Conservation (phyloP, 1,284 basidiomycete genomes). For the Irpex lacteus region DNA sequence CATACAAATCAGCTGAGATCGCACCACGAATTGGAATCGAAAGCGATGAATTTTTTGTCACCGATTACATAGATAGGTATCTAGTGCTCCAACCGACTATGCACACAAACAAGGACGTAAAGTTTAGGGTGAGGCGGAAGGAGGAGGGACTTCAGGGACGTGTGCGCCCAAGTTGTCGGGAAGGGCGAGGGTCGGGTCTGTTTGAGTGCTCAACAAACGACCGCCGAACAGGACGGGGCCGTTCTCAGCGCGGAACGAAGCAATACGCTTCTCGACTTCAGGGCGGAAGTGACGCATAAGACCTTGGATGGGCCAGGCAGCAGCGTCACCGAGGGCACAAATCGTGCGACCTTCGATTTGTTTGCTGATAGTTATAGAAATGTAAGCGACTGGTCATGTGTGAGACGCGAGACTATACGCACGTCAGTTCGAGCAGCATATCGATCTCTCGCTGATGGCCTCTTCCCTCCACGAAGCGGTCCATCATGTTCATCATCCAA, state of each 20-base stretch:
- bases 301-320: conserved; percentile 98
- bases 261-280: conserved; percentile 87
- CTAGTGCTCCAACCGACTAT: not conserved
- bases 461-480: conserved; percentile 86
- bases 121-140: conserved; percentile 4
- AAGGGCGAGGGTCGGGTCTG: conserved; percentile 72
- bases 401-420: conserved; percentile 27
- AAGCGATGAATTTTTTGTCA: not conserved
- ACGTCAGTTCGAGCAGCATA: conserved; percentile 93
- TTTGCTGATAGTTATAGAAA: conserved; percentile 54
- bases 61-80: not conserved
- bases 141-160: conserved; percentile 32
- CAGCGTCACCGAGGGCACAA: conserved; percentile 95
- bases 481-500: conserved; percentile 99
- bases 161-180: conserved; percentile 78
- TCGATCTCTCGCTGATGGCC: conserved; percentile 94
- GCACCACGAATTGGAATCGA: not conserved
- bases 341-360: conserved; percentile 97
- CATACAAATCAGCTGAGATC: not conserved
- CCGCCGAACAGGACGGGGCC: conserved; percentile 93
- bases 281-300: conserved; percentile 97
- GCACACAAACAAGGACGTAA: not conserved
- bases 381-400: conserved; percentile 11
- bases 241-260: conserved; percentile 73
- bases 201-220: conserved; percentile 59